phyloP scores from a whole-genome alignment of 768 basidiomycete species.

The Cystobasidium ongulense region DNA sequence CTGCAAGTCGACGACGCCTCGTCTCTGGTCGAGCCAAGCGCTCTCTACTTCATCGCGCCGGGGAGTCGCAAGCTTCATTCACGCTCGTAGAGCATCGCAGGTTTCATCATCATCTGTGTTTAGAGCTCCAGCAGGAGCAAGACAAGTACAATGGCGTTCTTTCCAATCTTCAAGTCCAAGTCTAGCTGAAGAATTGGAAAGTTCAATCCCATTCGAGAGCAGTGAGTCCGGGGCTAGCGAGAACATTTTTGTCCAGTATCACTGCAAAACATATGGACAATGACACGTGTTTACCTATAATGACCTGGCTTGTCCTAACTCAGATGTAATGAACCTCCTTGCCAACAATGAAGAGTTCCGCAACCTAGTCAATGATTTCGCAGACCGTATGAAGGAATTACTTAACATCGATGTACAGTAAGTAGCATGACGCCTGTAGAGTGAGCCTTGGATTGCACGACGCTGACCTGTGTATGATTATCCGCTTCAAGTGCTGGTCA shows the following conservation, averaged over 20 bases:
- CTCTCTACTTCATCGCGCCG: background rate
- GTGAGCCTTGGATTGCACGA: background rate
- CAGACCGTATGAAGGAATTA: conserved; percentile 5
- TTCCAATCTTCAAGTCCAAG: background rate
- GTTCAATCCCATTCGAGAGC: background rate
- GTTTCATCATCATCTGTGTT: background rate
- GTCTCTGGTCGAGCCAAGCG: background rate
- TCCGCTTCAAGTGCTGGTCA: background rate
- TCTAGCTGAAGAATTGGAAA: background rate
- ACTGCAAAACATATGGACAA: no score
- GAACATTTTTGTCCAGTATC: background rate
- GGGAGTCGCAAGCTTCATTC: background rate
- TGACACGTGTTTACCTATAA: no score
- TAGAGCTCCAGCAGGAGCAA: background rate
- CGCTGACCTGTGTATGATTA: background rate
- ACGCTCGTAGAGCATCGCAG: background rate
- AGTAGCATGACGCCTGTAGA: background rate
- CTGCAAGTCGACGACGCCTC: background rate
- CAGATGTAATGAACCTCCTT: conserved; percentile 25
- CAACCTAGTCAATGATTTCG: conserved; percentile 3
- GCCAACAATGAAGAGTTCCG: conserved; percentile 6
- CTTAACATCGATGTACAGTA: conserved; percentile 18
- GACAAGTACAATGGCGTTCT: background rate
- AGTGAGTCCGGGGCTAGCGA: background rate
- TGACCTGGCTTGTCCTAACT: no score